Base-by-base conservation (phyloP, 1,284 basidiomycete genomes). In the Ceratobasidium papillatum region DNA sequence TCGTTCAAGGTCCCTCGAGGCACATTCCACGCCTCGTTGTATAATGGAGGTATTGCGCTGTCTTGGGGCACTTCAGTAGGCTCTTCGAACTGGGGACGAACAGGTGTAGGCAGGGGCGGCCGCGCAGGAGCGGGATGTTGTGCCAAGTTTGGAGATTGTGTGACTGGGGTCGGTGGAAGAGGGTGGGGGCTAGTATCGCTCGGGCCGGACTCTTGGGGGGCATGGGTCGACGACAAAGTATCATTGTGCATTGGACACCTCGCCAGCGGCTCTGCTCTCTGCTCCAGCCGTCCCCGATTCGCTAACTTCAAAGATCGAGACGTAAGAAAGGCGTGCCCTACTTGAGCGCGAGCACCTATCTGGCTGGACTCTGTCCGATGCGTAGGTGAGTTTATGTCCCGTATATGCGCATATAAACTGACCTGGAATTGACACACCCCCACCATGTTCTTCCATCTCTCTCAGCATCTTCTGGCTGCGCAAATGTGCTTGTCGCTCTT, bases 11-110 rank as follows among this genome's bases (percentile, higher is more conserved):
- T 14, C 7, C 11, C 38, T 38, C 19, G 64, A 12, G n/a, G 43
- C 12, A 32, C 32, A 38, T 69, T 69, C 66, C 66, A 69, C n/a
- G 66, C 51, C 32, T 69, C 66, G 52, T 69, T 69, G n/a, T 69
- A 69, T n/a, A 69, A 30, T 32, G 66, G 66, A 22, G 66, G 66
- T 38, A 69, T 69, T 11, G 52, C 66, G 34, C 54, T 45, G 27
- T 58, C 32, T 22, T 19, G 30, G 30, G 25, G 22, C 32, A 30
- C 11, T 32, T 32, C 38, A 22, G 27, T 19, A 49, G 19, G 49
- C 17, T 9, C 25, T 25, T 3, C 36, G n/a, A n/a, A 32, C 22
- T n/a, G n/a, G n/a, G n/a, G 14, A 7, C 30, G 36, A 11, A n/a
- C 58, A n/a, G 38, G 5, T 5, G 25, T n/a, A 41, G 38, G 5